These are phyloP conservation scores for Ascomycota sp. DNA, from an alignment of 2,329 filamentous ascomycete genomes.

Conservation along the genomic window DNA sequence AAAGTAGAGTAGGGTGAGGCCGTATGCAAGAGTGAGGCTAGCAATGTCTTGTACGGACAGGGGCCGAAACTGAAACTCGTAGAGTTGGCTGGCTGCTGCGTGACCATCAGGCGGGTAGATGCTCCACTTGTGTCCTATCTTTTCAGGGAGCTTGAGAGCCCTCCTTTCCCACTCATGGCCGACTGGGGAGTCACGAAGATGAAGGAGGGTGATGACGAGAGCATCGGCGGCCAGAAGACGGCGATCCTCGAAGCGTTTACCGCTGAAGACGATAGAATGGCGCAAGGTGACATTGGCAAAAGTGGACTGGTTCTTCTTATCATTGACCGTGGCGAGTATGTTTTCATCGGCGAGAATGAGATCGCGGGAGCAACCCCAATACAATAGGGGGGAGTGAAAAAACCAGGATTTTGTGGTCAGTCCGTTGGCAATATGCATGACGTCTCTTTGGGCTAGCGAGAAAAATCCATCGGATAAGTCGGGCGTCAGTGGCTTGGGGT, in stretches of 20 bases:
- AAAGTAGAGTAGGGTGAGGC: conserved; percentile 43
- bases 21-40: conserved; percentile 44
- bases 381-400: conserved; percentile 65
- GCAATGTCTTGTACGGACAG: conserved; percentile 47
- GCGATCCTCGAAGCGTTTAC: conserved; percentile 53
- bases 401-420: conserved; percentile 48
- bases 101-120: conserved; percentile 41
- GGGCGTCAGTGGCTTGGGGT: conserved; percentile 10
- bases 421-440: conserved; percentile 37
- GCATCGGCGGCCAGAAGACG: conserved; percentile 53
- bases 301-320: conserved; percentile 37
- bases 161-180: conserved; percentile 45
- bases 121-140: conserved; percentile 34
- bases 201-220: conserved; percentile 57
- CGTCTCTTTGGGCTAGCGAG: conserved; percentile 25
- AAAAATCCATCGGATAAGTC: conserved; percentile 15
- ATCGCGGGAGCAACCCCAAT: conserved; percentile 50
- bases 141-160: conserved; percentile 29
- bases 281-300: conserved; percentile 54
- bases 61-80: conserved; percentile 61
- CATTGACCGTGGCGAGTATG: conserved; percentile 49
- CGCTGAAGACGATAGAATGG: conserved; percentile 63
- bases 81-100: conserved; percentile 37
- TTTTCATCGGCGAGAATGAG: conserved; percentile 38
- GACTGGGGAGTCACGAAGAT: conserved; percentile 42